Conservation (phyloP, 345 rosid species). For the Boechera stricta region DNA sequence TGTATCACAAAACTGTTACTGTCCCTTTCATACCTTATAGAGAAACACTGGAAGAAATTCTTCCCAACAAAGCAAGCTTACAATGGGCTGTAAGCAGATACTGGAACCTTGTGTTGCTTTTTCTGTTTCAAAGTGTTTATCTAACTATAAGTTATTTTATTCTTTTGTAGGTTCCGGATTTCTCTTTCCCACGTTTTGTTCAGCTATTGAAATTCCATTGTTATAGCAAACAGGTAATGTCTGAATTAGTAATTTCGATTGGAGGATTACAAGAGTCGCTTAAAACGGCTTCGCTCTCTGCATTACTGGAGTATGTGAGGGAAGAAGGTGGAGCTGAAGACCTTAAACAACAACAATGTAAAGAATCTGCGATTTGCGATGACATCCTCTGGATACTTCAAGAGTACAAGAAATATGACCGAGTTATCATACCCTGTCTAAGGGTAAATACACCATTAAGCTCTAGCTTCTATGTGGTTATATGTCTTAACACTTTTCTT, state of each 20-base stretch:
- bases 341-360: conserved; percentile 44
- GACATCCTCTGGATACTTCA: conserved; percentile 86
- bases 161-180: conserved; percentile 67
- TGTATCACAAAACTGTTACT: conserved; percentile 56
- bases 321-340: conserved; percentile 51
- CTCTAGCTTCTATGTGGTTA: neutral
- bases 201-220: conserved; percentile 63
- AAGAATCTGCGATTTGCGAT: conserved; percentile 53
- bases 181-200: conserved; percentile 79
- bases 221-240: conserved; percentile 67
- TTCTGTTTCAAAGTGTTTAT: conserved; percentile 19
- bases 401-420: conserved; percentile 70
- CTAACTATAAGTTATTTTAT: conserved; percentile 17
- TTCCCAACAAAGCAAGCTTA: conserved; percentile 59
- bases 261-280: conserved; percentile 96
- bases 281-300: conserved; percentile 65
- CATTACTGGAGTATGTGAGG: conserved; percentile 68
- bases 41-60: conserved; percentile 68
- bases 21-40: conserved; percentile 72
- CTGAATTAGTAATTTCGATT: conserved; percentile 81
- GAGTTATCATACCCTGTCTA: conserved; percentile 77
- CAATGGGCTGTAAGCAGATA: conserved; percentile 72
- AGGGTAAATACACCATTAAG: conserved; percentile 56
- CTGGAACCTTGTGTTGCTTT: conserved; percentile 19
- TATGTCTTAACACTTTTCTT: conserved; percentile 22